A percentile compares a stretch with the other conserved stretches of the same genome.
Conservation (phyloP, 805 yeast genomes). For the Grigorovia humatica region DNA sequence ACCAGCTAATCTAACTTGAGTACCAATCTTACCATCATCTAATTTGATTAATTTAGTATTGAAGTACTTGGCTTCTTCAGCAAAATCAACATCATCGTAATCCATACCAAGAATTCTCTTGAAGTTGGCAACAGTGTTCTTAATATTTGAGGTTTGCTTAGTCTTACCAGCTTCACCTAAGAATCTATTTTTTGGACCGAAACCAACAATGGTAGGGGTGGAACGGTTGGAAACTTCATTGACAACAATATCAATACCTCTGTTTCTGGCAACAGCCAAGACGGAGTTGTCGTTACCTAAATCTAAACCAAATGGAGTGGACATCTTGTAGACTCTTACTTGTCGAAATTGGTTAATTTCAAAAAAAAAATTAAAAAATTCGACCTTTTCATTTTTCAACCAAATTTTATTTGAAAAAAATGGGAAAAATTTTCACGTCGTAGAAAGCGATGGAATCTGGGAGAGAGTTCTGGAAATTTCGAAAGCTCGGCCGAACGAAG, state of each 20-base stretch:
- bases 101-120: constrained; percentile 85
- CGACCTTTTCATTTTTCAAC: neutral
- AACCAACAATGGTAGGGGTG: constrained; percentile 88
- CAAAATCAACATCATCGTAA: constrained; percentile 66
- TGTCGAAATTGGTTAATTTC: neutral
- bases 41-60: constrained; percentile 62
- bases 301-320: constrained; percentile 95
- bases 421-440: constrained; percentile 4
- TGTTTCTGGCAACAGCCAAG: constrained; percentile 92
- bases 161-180: constrained; percentile 95
- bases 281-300: constrained; percentile 92
- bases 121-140: constrained; percentile 90
- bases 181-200: constrained; percentile 79
- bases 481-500: neutral
- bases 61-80: constrained; percentile 61
- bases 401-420: neutral
- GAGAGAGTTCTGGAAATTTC: neutral
- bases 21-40: constrained; percentile 66
- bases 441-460: neutral
- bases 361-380: neutral
- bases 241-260: constrained; percentile 97
- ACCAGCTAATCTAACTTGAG: constrained; percentile 77
- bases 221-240: constrained; percentile 97
- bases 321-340: constrained; percentile 38
- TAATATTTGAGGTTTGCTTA: constrained; percentile 91